phyloP scores from a whole-genome alignment of 768 basidiomycete genomes.

The Auriscalpium microsporum region DNA sequence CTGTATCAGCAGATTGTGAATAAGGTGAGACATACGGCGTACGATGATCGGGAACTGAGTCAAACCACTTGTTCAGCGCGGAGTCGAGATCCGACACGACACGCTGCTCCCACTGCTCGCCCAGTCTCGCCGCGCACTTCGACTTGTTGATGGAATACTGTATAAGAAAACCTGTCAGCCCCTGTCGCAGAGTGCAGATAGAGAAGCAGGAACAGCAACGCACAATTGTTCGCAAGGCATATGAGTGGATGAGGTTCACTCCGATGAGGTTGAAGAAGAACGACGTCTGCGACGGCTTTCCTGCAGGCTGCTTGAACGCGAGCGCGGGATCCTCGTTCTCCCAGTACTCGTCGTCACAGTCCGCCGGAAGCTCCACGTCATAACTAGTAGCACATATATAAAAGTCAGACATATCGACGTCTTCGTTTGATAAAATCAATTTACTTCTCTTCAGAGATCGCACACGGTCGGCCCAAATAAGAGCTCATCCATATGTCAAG shows the following conservation, averaged over 20 bases:
- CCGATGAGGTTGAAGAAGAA: conserved; percentile 49
- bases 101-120: conserved; percentile 14
- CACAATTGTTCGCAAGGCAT: conserved; percentile 54
- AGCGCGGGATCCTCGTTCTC: conserved; percentile 4
- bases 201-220: conserved; percentile 6
- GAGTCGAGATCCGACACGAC: conserved; percentile 14
- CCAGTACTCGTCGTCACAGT: conserved; percentile 16
- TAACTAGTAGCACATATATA: conserved; percentile 11
- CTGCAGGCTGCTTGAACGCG: conserved; percentile 54
- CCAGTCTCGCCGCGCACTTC: conserved; percentile 1
- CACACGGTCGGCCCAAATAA: conserved; percentile 56
- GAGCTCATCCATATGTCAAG: conserved; percentile 41
- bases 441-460: conserved; percentile 66
- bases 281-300: conserved; percentile 43
- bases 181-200: not conserved
- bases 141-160: conserved; percentile 16
- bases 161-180: not conserved
- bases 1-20: not conserved
- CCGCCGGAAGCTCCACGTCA: conserved; percentile 8
- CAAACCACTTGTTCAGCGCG: conserved; percentile 26
- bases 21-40: not conserved
- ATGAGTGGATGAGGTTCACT: conserved; percentile 54
- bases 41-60: conserved; percentile 31
- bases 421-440: not conserved
- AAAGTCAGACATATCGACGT: conserved; percentile 5